A percentile compares a stretch with the other conserved stretches of the same genome.
Evolutionary conservation across 2,329 filamentous ascomycete genomes (phyloP).

Genomic region (Pezicula radicicola): DNA sequence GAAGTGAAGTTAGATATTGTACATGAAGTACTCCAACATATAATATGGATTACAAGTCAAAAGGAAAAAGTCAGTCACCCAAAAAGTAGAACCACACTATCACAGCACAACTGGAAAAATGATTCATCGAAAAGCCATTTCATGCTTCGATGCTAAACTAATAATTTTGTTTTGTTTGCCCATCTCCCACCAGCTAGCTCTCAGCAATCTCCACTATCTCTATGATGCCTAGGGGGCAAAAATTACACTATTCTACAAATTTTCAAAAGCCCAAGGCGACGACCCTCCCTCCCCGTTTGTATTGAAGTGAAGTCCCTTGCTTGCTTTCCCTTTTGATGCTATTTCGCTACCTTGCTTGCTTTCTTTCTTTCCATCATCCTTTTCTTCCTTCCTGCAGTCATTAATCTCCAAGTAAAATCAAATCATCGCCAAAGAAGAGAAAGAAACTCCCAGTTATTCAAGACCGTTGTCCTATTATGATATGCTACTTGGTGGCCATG

Average conservation of each 20-base stretch:
- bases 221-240: constrained; percentile 4
- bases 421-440: not conserved
- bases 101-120: not conserved
- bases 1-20: too few species aligned
- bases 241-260: constrained; percentile 2
- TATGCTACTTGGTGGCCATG: constrained; percentile 17
- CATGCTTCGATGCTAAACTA: constrained; percentile 21
- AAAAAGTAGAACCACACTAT: too few species aligned
- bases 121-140: constrained; percentile 17
- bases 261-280: constrained; percentile 2
- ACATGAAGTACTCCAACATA: too few species aligned
- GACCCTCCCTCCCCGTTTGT: not conserved
- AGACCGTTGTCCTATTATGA: constrained; percentile 8
- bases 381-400: not conserved
- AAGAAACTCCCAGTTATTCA: not conserved
- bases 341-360: not conserved
- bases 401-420: not conserved
- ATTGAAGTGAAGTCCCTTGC: constrained; percentile 15
- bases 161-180: constrained; percentile 6
- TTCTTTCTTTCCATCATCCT: not conserved
- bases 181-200: too few species aligned
- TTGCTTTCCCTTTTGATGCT: constrained; percentile 14
- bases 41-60: too few species aligned
- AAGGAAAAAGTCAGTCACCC: too few species aligned
- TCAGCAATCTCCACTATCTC: not conserved